phyloP scores from a whole-genome alignment of 148 eudicot species.

The Fagopyrum esculentum region DNA sequence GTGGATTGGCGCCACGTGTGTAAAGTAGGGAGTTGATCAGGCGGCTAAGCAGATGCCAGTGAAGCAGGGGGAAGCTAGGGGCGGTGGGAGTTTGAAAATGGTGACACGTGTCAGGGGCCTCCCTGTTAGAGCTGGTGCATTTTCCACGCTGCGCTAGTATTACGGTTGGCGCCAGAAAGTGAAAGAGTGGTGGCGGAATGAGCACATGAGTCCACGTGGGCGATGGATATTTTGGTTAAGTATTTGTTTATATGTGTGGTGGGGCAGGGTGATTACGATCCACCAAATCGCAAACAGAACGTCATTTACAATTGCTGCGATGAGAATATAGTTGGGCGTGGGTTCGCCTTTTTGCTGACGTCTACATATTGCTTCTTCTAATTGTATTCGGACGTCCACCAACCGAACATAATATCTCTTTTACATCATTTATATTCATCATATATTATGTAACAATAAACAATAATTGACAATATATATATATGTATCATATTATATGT shows the following conservation, averaged over 20 bases:
- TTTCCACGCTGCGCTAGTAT: neutral
- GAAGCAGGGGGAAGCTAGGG: neutral
- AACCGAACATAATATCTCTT: too few species aligned
- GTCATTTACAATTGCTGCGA: too few species aligned
- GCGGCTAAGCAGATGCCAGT: neutral
- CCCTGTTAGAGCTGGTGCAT: neutral
- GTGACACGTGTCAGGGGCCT: neutral
- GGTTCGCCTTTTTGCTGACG: neutral
- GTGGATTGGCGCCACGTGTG: neutral
- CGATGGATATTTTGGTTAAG: neutral
- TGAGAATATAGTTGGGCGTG: neutral
- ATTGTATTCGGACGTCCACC: too few species aligned
- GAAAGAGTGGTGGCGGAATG: neutral
- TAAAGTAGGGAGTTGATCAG: neutral
- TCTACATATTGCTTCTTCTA: neutral
- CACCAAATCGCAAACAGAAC: neutral
- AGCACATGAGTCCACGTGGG: neutral
- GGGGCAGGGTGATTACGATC: neutral
- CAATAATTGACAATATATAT: too few species aligned
- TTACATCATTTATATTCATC: too few species aligned
- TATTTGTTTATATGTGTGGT: neutral
- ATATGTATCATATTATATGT: too few species aligned
- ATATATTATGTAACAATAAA: too few species aligned
- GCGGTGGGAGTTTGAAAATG: neutral
- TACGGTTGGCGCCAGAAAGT: neutral